phyloP scores from a whole-genome alignment of 192 early-diverging fungal species.

The Dissophora ornata region DNA sequence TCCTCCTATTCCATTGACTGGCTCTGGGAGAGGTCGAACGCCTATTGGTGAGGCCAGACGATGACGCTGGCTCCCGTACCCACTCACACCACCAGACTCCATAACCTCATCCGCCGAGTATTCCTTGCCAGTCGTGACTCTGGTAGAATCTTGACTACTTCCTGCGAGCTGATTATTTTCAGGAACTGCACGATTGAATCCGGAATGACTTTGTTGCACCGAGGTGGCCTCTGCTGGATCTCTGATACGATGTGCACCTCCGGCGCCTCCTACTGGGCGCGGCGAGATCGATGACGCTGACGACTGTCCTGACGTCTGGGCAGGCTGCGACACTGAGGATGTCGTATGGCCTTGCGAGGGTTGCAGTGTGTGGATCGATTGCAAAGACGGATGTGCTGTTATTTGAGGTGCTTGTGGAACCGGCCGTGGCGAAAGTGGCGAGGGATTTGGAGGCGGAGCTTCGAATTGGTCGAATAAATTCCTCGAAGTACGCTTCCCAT shows the following conservation, averaged over 20 bases:
- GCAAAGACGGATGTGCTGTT: neutral
- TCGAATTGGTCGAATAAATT: slow-evolving; percentile 35
- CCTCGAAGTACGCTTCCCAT: slow-evolving; percentile 4
- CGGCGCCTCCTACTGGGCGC: neutral
- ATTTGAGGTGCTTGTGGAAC: neutral
- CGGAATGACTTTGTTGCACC: neutral
- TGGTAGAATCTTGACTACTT: slow-evolving; percentile 14
- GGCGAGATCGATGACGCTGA: slow-evolving; percentile 7
- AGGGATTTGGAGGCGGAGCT: neutral
- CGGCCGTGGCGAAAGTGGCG: neutral
- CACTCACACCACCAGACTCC: slow-evolving; percentile 42
- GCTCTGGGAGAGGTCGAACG: slow-evolving; percentile 20
- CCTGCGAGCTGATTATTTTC: neutral
- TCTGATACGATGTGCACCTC: neutral
- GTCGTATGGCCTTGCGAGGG: neutral
- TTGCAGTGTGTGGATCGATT: neutral
- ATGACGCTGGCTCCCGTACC: slow-evolving; percentile 26
- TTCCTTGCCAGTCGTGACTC: slow-evolving; percentile 3
- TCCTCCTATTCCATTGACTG: slow-evolving; percentile 13
- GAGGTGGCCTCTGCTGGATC: neutral
- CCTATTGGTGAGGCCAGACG: slow-evolving; percentile 36
- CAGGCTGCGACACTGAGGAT: neutral
- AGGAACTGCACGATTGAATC: neutral
- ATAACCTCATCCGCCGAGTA: slow-evolving; percentile 46
- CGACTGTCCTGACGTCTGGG: neutral